Percentiles rank a stretch among this genome's conserved stretches.
These are phyloP conservation scores for Massariosphaeria phaeospora DNA, from an alignment of 495 filamentous ascomycete species.

Conservation along the genomic window DNA sequence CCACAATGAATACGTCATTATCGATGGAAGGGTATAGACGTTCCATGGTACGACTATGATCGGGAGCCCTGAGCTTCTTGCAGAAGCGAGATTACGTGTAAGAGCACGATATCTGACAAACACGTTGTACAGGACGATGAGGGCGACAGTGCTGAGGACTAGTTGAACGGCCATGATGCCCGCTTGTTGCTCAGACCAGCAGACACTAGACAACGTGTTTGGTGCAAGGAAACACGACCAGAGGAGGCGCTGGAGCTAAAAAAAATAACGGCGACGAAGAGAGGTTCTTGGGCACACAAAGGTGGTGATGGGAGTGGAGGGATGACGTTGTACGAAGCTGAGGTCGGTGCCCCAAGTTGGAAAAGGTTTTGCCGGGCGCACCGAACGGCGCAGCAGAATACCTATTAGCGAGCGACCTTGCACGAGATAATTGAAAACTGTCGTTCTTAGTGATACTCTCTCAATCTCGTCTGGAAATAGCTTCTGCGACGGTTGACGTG, in stretches of 20 bases:
- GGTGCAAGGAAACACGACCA: neutral
- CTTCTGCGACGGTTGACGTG: too few species aligned
- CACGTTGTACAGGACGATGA: constrained; percentile 16
- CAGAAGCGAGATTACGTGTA: constrained; percentile 35
- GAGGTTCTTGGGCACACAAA: too few species aligned
- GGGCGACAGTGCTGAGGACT: constrained; percentile 11
- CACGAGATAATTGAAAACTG: too few species aligned
- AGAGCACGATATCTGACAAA: constrained; percentile 32
- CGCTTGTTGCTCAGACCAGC: neutral
- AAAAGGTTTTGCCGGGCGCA: too few species aligned
- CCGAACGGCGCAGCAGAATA: too few species aligned
- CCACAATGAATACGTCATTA: constrained; percentile 47
- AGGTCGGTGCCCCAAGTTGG: too few species aligned
- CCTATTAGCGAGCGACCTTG: too few species aligned
- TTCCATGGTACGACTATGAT: constrained; percentile 37
- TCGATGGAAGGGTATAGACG: constrained; percentile 45
- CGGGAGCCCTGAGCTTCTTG: constrained; percentile 40
- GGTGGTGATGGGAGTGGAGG: too few species aligned
- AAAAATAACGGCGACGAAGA: too few species aligned
- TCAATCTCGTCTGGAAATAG: too few species aligned
- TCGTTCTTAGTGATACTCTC: too few species aligned
- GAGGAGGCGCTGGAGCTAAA: neutral
- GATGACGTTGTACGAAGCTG: too few species aligned
- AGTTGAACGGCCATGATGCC: constrained; percentile 8
- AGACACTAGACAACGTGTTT: neutral